phyloP scores from a whole-genome alignment of 768 basidiomycete species.

The Lactarius psammicola region DNA sequence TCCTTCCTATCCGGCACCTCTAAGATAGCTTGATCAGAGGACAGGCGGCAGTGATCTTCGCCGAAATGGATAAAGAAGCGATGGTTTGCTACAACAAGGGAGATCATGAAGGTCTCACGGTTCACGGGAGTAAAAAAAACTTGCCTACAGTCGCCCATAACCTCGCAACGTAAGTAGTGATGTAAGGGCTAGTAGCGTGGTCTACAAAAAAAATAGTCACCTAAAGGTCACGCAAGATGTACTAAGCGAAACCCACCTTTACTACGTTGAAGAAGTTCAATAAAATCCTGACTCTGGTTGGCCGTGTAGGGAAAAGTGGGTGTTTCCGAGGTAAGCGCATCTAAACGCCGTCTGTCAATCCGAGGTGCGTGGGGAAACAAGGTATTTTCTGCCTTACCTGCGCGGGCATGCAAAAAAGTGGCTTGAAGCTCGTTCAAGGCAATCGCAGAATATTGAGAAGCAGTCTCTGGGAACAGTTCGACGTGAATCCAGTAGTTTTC shows the following conservation, averaged over 20 bases:
- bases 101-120: neutral
- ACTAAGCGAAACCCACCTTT: neutral
- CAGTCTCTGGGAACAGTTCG: neutral
- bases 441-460: neutral
- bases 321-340: constrained; percentile 3
- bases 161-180: constrained; percentile 1
- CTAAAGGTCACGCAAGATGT: neutral
- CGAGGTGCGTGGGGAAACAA: neutral
- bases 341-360: neutral
- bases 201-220: neutral
- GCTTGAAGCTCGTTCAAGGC: neutral
- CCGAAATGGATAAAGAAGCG: neutral
- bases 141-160: neutral
- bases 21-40: neutral
- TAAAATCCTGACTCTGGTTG: neutral
- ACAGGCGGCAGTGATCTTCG: constrained; percentile 6
- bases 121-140: neutral
- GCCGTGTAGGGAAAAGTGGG: neutral
- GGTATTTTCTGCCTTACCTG: neutral
- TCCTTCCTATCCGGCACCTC: neutral
- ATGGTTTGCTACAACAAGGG: neutral
- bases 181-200: neutral
- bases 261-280: neutral
- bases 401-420: neutral
- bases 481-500: neutral